Evolutionary conservation across 805 yeast species (phyloP), one percentile per base, ranked within the genome.

Genomic region (Schizosaccharomyces pombe): DNA sequence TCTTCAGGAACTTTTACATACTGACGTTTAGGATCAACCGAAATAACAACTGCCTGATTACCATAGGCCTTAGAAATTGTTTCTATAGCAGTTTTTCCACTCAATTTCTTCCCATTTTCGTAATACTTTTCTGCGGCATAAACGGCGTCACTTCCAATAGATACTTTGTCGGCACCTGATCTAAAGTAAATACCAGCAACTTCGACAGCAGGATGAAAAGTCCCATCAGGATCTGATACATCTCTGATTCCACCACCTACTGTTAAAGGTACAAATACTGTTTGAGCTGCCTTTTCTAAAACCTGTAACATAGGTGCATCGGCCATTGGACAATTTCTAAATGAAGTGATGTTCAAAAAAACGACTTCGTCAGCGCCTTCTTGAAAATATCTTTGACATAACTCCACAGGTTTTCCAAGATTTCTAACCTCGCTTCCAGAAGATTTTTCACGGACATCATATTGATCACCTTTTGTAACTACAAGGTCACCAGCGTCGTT

Each of bases 281-380:
- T 80, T 65, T 82, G 80, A 11, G 95, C 94, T 0, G 96, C 83
- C 57, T 71, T 69, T 58, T 75, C 77, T 59, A 91, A 71, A 2
- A 91, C 95, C 61, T 86, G 87, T 55, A 91, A 71, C 98, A 91
- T 91, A 29, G 99, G 99, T 53, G 89, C 79, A 64, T 91, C 99
- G 57, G 74, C 77, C 52, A 89, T 67, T 2, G 99, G 99, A 32
- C 94, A 85, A 67, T 87, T 85, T 66, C 97, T 76, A 70, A 91
- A 91, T 3, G 96, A 86, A 0, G 98, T 93, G 61, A 91, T 91
- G 64, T 91, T 91, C 60, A 91, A 72, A 61, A 91, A 91, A 0
- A 97, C 89, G 33, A 91, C 79, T 67, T 91, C 99, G 65, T 91
- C 99, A 0, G 98, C 97, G 30, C 99, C 98, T 68, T 91, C 96